Base-by-base conservation (phyloP, 1,284 basidiomycete genomes). In the Sphaerobolus stellatus region DNA sequence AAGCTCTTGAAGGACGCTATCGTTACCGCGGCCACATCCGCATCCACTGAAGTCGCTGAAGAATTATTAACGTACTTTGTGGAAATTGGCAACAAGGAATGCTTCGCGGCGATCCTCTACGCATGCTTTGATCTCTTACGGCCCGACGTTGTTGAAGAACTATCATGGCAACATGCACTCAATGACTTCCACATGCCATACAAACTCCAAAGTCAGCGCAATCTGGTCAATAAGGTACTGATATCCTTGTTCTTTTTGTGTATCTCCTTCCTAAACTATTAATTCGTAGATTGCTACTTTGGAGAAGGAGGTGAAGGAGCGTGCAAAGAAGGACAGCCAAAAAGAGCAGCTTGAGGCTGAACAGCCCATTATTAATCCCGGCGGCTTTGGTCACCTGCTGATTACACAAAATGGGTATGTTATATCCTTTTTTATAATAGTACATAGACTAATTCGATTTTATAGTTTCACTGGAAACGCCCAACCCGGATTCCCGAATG, bases 131-230 rank as follows among this genome's bases (percentile, higher is more conserved):
- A 99, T 71, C 78, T 98, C 13, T 75, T 99, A 51, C 84, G 92
- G 38, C 82, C 93, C 1, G 97, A 99, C 69, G 75, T 95, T 56
- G 92, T 98, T 30, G 91, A 95, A 72, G 96, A 98, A 72, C 75
- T 97, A 36, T 92, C 90, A 60, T 99, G 97, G 97, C 87, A 92
- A 67, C 88, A 97, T 63, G 95, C 88, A 14, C 78, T 99, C 48
- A 91, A 91, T 66, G 97, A 99, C 73, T 98, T 96, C 75, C 91
- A 90, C 66, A 95, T 94, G 90, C 95, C 95, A 0, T 98, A 91
- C 72, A 86, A 84, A 66, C 88, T 98, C 52, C 94, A 98, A 73
- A 81, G 83, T 49, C 87, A 93, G 67, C 83, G 92, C 54, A 82
- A 85, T 28, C 74, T 86, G 64, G 78, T 84, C 13, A 86, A 87